Percentiles rank a stretch among this genome's conserved stretches.
These are phyloP conservation scores for barrel medic (Medicago truncatula) DNA, from an alignment of 306 rosid species.

Conservation along the genomic window DNA sequence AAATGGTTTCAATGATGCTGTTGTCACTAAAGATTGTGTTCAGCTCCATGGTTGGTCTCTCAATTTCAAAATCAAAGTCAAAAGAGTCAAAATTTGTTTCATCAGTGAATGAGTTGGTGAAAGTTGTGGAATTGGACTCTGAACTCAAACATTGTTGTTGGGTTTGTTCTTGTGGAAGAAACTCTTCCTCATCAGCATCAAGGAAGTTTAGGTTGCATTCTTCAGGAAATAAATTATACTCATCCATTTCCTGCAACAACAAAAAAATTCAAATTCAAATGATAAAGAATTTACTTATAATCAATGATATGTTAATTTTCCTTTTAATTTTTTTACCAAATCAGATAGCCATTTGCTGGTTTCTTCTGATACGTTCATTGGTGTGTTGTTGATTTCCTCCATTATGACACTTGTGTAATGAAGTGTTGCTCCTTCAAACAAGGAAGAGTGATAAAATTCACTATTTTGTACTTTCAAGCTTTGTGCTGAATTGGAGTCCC, in stretches of 20 bases:
- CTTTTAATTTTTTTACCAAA: not conserved
- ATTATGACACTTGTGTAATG: not conserved
- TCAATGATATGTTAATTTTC: not conserved
- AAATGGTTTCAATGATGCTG: conserved; percentile 22
- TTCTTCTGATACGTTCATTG: not conserved
- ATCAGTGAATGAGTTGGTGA: conserved; percentile 48
- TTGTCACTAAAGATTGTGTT: conserved; percentile 26
- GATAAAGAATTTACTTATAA: not conserved
- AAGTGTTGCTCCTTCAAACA: not conserved
- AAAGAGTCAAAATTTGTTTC: conserved; percentile 40
- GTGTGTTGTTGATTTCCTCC: not conserved
- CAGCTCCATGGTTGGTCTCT: conserved; percentile 37
- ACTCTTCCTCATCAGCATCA: conserved; percentile 42
- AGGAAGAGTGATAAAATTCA: not conserved
- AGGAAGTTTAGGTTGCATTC: conserved; percentile 45
- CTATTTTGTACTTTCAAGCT: not conserved
- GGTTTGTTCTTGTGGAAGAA: conserved; percentile 40
- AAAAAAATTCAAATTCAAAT: not conserved
- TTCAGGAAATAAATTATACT: conserved; percentile 44
- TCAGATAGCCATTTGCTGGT: not conserved
- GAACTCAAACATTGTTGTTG: conserved; percentile 49
- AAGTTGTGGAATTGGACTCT: conserved; percentile 46
- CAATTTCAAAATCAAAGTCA: conserved; percentile 34
- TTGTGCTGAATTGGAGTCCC: not conserved
- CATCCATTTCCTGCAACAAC: conserved; percentile 53